Conservation (phyloP, 108 stramenopile species). For the Cyclotella atomus region DNA sequence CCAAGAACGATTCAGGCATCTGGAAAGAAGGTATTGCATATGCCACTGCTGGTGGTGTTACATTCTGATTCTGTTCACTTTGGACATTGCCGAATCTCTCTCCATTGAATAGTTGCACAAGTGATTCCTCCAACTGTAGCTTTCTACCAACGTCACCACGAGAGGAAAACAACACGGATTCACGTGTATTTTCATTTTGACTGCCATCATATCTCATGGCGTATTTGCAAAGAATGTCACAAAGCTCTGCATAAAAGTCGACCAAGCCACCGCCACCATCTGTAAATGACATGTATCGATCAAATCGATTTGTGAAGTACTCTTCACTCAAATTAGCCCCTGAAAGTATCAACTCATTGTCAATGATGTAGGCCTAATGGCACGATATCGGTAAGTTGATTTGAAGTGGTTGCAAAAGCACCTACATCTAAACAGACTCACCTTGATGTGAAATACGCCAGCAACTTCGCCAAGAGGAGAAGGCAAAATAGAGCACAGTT, state of each 20-base stretch:
- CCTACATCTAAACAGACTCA: not conserved
- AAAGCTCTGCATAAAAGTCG: slow-evolving; percentile 75
- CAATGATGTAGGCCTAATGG: slow-evolving; percentile 69
- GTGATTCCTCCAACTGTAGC: slow-evolving; percentile 35
- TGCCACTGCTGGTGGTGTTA: slow-evolving; percentile 33
- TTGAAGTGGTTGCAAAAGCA: no score
- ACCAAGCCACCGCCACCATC: slow-evolving; percentile 77
- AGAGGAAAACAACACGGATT: slow-evolving; percentile 1
- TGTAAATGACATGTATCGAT: slow-evolving; percentile 75
- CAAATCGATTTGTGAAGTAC: slow-evolving; percentile 83
- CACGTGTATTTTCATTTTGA: not conserved
- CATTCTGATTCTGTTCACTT: not conserved
- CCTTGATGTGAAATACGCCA: slow-evolving; percentile 89
- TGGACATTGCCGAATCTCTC: not conserved
- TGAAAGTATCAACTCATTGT: slow-evolving; percentile 76
- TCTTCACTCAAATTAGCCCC: slow-evolving; percentile 88
- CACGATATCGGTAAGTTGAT: not conserved
- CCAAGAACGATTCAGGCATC: slow-evolving; percentile 50
- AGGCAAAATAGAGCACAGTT: slow-evolving; percentile 55
- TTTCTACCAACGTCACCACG: slow-evolving; percentile 10
- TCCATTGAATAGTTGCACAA: slow-evolving; percentile 30
- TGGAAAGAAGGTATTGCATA: slow-evolving; percentile 75
- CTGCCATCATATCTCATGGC: slow-evolving; percentile 50
- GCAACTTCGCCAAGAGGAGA: slow-evolving; percentile 83
- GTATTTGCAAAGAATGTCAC: slow-evolving; percentile 61